phyloP scores from a whole-genome alignment of 371 early-diverging fungal genomes.

The Mucor lusitanicus region DNA sequence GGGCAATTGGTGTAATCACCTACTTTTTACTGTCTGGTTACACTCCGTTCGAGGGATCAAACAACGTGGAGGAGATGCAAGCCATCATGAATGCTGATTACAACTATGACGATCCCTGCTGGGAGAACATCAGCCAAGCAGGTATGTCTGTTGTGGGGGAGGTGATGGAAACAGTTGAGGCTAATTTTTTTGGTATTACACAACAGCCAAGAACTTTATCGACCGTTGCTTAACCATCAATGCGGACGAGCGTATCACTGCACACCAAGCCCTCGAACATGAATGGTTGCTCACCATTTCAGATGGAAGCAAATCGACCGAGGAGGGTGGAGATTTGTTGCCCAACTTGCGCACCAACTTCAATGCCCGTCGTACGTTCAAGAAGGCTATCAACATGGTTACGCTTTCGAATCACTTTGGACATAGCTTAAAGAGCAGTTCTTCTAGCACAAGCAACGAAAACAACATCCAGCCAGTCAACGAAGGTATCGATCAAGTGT shows the following conservation, averaged over 20 bases:
- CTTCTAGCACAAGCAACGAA: slow-evolving; percentile 4
- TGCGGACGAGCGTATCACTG: slow-evolving; percentile 76
- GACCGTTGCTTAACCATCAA: slow-evolving; percentile 72
- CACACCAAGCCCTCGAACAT: slow-evolving; percentile 72
- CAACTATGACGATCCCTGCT: slow-evolving; percentile 80
- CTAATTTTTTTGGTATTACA: neutral
- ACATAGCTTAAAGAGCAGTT: slow-evolving; percentile 30
- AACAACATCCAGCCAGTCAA: slow-evolving; percentile 44
- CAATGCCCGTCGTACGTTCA: slow-evolving; percentile 78
- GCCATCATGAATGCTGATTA: slow-evolving; percentile 78
- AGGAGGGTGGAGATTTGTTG: slow-evolving; percentile 59
- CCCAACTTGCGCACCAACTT: slow-evolving; percentile 81
- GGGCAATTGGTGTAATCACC: slow-evolving; percentile 93
- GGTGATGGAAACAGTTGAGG: neutral
- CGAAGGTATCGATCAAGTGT: slow-evolving; percentile 47
- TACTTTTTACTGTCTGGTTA: slow-evolving; percentile 88
- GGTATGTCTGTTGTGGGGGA: slow-evolving; percentile 11
- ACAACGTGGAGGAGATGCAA: slow-evolving; percentile 62
- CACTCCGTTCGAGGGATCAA: slow-evolving; percentile 86
- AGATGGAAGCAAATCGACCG: slow-evolving; percentile 29
- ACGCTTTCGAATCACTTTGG: slow-evolving; percentile 50
- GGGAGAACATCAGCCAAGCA: slow-evolving; percentile 57
- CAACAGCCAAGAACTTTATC: slow-evolving; percentile 86
- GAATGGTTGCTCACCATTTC: slow-evolving; percentile 61
- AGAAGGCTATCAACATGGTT: slow-evolving; percentile 67